Evolutionary conservation across 2,329 filamentous ascomycete genomes (phyloP).

Genomic region (Zymoseptoria ardabiliae): DNA sequence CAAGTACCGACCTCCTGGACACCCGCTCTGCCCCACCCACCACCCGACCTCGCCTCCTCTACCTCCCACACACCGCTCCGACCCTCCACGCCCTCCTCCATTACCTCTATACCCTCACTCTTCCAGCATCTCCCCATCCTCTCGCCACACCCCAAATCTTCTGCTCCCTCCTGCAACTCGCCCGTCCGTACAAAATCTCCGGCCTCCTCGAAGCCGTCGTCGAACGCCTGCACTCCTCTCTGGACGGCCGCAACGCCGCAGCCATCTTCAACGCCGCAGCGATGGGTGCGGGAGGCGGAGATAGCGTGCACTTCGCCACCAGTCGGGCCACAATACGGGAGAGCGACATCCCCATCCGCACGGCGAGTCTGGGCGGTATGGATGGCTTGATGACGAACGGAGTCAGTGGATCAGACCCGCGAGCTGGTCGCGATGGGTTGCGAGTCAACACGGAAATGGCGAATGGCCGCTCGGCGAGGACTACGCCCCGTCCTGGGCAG

Average conservation of each 20-base stretch:
- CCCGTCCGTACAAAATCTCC: conserved; percentile 86
- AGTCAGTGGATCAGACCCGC: conserved; percentile 24
- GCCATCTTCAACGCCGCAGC: conserved; percentile 97
- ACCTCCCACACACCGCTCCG: conserved; percentile 83
- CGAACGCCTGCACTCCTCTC: conserved; percentile 76
- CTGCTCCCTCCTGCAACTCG: conserved; percentile 88
- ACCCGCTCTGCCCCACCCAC: conserved; percentile 47
- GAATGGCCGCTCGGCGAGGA: conserved; percentile 31
- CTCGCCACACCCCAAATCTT: conserved; percentile 92
- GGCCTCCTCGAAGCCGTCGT: conserved; percentile 88
- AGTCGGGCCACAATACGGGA: conserved; percentile 26
- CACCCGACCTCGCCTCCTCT: conserved; percentile 75
- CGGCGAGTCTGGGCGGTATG: conserved; percentile 45
- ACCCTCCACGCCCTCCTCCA: conserved; percentile 86
- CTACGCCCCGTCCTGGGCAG: conserved; percentile 30
- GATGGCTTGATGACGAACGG: conserved; percentile 37
- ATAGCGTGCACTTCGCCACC: conserved; percentile 62
- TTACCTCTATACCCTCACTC: conserved; percentile 85
- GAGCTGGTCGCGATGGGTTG: conserved; percentile 26
- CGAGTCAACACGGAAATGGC: conserved; percentile 46
- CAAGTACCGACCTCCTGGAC: conserved; percentile 41
- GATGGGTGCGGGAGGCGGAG: conserved; percentile 91
- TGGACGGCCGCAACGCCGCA: conserved; percentile 89
- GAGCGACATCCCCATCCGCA: conserved; percentile 33
- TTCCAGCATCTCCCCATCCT: conserved; percentile 66